Conservation (phyloP, 371 early-diverging fungal species). For the Amoeboaphelidium protococcarum region DNA sequence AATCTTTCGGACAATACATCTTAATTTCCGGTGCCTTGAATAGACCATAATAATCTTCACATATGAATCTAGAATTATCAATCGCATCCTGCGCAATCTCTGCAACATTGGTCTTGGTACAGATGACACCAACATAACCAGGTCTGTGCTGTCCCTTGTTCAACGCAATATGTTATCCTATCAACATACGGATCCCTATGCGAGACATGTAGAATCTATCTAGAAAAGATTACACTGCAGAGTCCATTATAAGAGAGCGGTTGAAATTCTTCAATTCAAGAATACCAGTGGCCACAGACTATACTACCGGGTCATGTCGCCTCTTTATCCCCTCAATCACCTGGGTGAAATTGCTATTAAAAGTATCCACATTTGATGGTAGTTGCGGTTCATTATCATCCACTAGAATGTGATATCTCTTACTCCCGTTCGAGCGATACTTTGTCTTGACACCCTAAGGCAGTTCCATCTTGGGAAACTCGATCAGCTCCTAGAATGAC, state of each 20-base stretch:
- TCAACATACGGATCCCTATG: conserved; percentile 88
- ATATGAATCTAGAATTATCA: conserved; percentile 67
- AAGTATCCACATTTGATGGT: conserved; percentile 38
- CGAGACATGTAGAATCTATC: conserved; percentile 94
- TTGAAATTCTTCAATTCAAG: neutral
- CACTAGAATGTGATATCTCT: conserved; percentile 1
- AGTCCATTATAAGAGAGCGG: conserved; percentile 20
- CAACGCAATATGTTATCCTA: conserved; percentile 38
- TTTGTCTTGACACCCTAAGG: conserved; percentile 4
- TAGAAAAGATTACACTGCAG: conserved; percentile 63
- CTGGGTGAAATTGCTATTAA: conserved; percentile 52
- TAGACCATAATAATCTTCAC: conserved; percentile 68
- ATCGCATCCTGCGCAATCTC: conserved; percentile 61
- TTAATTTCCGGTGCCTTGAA: conserved; percentile 10
- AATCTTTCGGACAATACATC: conserved; percentile 35
- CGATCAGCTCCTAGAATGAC: conserved; percentile 40
- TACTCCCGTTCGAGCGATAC: conserved; percentile 6
- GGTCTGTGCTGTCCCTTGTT: conserved; percentile 23
- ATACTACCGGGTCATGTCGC: conserved; percentile 77
- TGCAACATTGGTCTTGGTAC: conserved; percentile 54
- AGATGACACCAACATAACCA: conserved; percentile 80
- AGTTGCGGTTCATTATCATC: conserved; percentile 10
- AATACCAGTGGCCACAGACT: conserved; percentile 19
- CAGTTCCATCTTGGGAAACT: conserved; percentile 33
- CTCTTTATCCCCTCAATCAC: conserved; percentile 66